Evolutionary conservation across 176 grass and related monocot species (phyloP).

Genomic region (Oropetium thomaeum): DNA sequence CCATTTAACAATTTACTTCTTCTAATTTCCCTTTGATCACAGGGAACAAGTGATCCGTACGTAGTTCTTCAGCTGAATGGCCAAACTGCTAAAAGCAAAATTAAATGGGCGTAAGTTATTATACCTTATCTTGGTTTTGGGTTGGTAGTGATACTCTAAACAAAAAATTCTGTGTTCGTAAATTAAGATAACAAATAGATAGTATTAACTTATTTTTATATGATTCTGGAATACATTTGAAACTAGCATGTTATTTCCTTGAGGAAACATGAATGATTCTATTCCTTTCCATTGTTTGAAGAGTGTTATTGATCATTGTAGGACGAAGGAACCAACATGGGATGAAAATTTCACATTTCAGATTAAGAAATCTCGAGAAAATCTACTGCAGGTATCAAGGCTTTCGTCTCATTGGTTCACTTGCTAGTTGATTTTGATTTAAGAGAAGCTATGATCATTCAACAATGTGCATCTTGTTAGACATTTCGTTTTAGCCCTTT

Average conservation of each 20-base stretch:
- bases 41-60: conserved; percentile 98
- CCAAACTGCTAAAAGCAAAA: conserved; percentile 70
- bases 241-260: conserved; percentile 1
- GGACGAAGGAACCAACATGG: conserved; percentile 87
- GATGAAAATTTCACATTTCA: conserved; percentile 85
- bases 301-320: conserved; percentile 45
- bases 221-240: neutral
- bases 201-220: neutral
- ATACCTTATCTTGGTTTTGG: conserved; percentile 27
- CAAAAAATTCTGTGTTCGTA: too few species aligned
- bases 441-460: neutral
- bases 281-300: conserved; percentile 26
- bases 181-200: conserved; percentile 4
- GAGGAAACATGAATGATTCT: conserved; percentile 17
- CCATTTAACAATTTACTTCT: neutral
- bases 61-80: conserved; percentile 81
- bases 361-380: conserved; percentile 53
- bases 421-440: neutral
- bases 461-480: neutral
- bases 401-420: neutral
- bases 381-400: conserved; percentile 64
- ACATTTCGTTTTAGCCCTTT: neutral
- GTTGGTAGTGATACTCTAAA: neutral
- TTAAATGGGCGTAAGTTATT: conserved; percentile 94
- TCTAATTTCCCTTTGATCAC: conserved; percentile 20